Evolutionary conservation across 2,329 filamentous ascomycete genomes (phyloP), one percentile per base, ranked within the genome.

Genomic region (Stagonosporopsis tanaceti): DNA sequence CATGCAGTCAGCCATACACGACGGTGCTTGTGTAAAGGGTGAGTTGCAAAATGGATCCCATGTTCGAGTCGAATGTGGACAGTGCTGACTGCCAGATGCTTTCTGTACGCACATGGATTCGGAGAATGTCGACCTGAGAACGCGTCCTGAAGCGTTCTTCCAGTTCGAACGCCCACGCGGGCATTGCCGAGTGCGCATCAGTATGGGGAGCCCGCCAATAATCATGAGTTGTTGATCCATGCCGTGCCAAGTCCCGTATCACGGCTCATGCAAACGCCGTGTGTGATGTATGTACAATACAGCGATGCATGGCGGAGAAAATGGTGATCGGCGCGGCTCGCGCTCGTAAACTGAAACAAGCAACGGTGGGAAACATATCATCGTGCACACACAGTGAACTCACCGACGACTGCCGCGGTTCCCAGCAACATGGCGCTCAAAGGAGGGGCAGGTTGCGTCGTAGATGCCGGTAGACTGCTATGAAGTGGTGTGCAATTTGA

Each of bases 321-420:
- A n/a, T 20, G 39, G 25, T 30, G 48, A 52, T 45, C 48, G 48
- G 25, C 40, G 25, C 39, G 25, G 25, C 32, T 38, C 24, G 34
- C 32, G 32, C 42, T 53, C 42, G 51, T 41, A 25, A 41, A 35
- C 32, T 54, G 52, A 54, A 48, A 47, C 38, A 47, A 41, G 30
- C 47, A 57, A 47, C 47, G 47, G 37, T 47, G 47, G 42, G 53
- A 41, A 47, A 56, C 14, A 50, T 41, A 47, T 17, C 30, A 56
- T 17, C 35, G 35, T 56, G 35, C 53, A 47, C 24, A 30, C 20
- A 20, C 20, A 20, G 20, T 20, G 20, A 32, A 24, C n/a, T 38
- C 32, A 9, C 41, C 17, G 30, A 38, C 22, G 28, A 44, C 28
- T 34, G 47, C 35, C 34, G 27, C 5, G 28, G 30, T 44, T 30